These are phyloP conservation scores for Leucosporidium creatinivorum DNA, from an alignment of 768 basidiomycete genomes.

Conservation along the genomic window DNA sequence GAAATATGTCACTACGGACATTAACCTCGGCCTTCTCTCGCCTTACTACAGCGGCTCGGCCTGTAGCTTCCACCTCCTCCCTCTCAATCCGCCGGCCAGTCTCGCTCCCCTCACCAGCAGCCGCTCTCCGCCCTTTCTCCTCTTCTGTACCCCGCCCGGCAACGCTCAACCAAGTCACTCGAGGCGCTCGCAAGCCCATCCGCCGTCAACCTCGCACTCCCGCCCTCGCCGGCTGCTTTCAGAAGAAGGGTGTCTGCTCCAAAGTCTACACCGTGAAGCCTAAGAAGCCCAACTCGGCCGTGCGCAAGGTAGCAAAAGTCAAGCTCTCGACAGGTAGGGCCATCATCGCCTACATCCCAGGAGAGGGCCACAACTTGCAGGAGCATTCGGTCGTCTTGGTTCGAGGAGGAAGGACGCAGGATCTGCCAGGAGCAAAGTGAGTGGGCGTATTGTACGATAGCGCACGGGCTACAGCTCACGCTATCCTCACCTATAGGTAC, in stretches of 20 bases:
- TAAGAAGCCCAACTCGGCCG: slow-evolving; percentile 97
- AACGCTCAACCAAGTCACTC: slow-evolving; percentile 1
- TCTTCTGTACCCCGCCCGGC: neutral
- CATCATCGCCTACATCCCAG: slow-evolving; percentile 87
- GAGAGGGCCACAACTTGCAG: slow-evolving; percentile 96
- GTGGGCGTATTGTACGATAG: slow-evolving; percentile 28
- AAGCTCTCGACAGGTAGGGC: slow-evolving; percentile 83
- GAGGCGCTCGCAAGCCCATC: neutral
- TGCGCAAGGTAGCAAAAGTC: slow-evolving; percentile 91
- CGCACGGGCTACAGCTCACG: neutral
- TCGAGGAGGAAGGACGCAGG: slow-evolving; percentile 91
- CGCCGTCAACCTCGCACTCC: neutral
- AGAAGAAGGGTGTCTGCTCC: neutral
- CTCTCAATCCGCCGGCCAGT: neutral
- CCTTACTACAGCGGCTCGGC: neutral
- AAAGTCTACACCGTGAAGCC: slow-evolving; percentile 61
- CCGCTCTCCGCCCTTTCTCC: too few species aligned
- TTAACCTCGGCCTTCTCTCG: neutral
- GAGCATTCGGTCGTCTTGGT: slow-evolving; percentile 94
- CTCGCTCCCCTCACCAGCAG: too few species aligned
- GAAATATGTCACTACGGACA: neutral
- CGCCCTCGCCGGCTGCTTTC: neutral
- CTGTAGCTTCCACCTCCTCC: neutral
- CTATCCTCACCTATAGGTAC: slow-evolving; percentile 53
- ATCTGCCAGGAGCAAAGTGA: slow-evolving; percentile 94